phyloP scores from a whole-genome alignment of 2,329 filamentous ascomycete species.

The Plectosphaerella plurivora region DNA sequence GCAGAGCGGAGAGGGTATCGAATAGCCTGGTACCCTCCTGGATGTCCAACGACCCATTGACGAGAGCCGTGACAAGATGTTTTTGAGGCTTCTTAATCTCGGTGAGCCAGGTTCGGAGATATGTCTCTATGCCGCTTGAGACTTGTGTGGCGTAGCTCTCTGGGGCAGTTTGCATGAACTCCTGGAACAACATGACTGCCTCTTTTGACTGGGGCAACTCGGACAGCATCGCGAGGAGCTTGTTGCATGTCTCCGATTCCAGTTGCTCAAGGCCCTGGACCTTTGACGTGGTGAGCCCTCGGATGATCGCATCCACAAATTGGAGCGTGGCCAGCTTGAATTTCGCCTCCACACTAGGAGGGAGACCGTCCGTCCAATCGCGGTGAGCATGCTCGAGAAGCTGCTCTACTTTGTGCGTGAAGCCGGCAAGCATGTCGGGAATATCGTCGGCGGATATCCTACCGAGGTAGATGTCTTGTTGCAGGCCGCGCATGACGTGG shows the following conservation, averaged over 20 bases:
- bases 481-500: conserved; percentile 4
- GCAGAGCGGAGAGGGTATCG: too few species aligned
- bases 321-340: too few species aligned
- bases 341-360: too few species aligned
- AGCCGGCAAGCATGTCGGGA: conserved; percentile 4
- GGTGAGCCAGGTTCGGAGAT: too few species aligned
- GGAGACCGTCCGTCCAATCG: too few species aligned
- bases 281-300: conserved; percentile 7
- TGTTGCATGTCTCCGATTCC: conserved; percentile 3
- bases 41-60: too few species aligned
- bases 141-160: not conserved
- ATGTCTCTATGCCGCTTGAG: conserved; percentile 2
- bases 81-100: too few species aligned
- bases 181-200: conserved; percentile 1
- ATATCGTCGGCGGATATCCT: conserved; percentile 1
- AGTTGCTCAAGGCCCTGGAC: conserved; percentile 4
- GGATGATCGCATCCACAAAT: conserved; percentile 10
- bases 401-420: conserved; percentile 3
- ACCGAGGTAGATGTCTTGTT: conserved; percentile 7
- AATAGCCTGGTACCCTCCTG: too few species aligned
- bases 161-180: conserved; percentile 5
- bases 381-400: too few species aligned
- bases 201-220: not conserved
- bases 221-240: conserved; percentile 3
- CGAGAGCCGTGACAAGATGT: too few species aligned